Evolutionary conservation across 208 protist species (phyloP).

Genomic region (Angomonas deanei): DNA sequence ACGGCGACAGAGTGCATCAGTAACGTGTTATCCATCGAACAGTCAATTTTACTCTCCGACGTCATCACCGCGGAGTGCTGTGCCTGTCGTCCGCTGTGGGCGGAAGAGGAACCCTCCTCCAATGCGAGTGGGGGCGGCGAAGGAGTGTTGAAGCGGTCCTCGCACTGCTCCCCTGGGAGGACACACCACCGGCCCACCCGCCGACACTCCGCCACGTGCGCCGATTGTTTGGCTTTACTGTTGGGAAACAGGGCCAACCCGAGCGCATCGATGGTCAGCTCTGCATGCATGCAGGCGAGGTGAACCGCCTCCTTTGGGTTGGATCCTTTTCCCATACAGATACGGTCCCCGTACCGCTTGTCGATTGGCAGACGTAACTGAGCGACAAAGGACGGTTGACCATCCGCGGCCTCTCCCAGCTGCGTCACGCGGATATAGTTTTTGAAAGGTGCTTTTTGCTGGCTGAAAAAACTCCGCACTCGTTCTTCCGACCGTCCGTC

Average conservation of each 20-base stretch:
- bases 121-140: constrained; percentile 27
- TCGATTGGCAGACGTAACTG: constrained; percentile 70
- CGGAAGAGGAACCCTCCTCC: not conserved
- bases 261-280: constrained; percentile 84
- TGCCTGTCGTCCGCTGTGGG: no score
- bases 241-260: constrained; percentile 70
- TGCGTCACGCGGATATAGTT: constrained; percentile 26
- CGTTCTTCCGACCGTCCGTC: constrained; percentile 44
- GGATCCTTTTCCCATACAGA: constrained; percentile 62
- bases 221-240: constrained; percentile 27
- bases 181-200: constrained; percentile 69
- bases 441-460: constrained; percentile 29
- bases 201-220: constrained; percentile 63
- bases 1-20: constrained; percentile 53
- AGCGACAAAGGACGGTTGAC: constrained; percentile 35
- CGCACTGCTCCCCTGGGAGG: constrained; percentile 48
- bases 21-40: constrained; percentile 52
- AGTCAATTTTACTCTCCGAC: not conserved
- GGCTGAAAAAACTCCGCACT: constrained; percentile 48
- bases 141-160: constrained; percentile 36
- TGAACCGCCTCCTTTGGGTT: constrained; percentile 48
- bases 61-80: not conserved
- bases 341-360: constrained; percentile 55
- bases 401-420: not conserved
- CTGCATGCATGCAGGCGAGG: constrained; percentile 87